Conservation (phyloP, 768 basidiomycete species). For the Vararia minispora region DNA sequence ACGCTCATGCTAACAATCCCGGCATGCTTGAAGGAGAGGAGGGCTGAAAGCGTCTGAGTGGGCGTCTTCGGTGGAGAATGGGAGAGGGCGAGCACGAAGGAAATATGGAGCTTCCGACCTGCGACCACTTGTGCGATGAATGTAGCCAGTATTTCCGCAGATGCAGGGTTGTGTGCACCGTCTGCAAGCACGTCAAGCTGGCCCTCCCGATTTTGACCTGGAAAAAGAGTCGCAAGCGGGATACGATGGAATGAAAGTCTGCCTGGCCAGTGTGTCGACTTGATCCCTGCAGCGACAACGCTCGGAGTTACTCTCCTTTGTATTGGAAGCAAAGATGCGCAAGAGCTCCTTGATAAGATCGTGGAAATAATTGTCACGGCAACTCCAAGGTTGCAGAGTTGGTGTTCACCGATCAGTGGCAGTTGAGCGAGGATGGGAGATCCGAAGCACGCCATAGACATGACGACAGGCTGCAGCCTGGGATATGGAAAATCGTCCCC, state of each 20-base stretch:
- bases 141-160: constrained; percentile 49
- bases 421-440: constrained; percentile 38
- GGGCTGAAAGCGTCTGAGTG: constrained; percentile 52
- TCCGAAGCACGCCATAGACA: constrained; percentile 32
- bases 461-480: constrained; percentile 30
- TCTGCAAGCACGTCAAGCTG: constrained; percentile 57
- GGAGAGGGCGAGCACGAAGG: constrained; percentile 75
- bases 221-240: constrained; percentile 12
- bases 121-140: constrained; percentile 40
- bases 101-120: constrained; percentile 30
- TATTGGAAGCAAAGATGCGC: constrained; percentile 12
- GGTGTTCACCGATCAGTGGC: constrained; percentile 72
- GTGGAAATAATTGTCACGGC: constrained; percentile 53
- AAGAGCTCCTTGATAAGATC: constrained; percentile 33
- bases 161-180: constrained; percentile 89
- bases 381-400: constrained; percentile 72
- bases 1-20: constrained; percentile 26
- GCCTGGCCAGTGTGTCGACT: constrained; percentile 63
- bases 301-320: constrained; percentile 32
- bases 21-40: constrained; percentile 34
- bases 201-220: background rate
- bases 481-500: too few species aligned
- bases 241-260: constrained; percentile 61
- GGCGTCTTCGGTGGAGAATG: constrained; percentile 82
- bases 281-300: constrained; percentile 47